Conservation (phyloP, 257 asterid species). For the Solanum medicagineum region DNA sequence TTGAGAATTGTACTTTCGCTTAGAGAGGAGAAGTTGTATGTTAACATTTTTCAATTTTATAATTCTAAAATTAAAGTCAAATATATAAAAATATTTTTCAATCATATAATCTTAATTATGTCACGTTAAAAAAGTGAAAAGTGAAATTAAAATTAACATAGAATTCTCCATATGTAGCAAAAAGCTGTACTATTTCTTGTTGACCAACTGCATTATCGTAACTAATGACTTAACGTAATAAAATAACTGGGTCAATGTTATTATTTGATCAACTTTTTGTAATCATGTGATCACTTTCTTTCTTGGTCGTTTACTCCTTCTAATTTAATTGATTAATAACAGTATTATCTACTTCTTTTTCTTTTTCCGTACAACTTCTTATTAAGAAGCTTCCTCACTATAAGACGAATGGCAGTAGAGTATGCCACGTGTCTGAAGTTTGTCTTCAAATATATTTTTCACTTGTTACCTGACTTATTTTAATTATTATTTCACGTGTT, state of each 20-base stretch:
- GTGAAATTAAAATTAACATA: background rate
- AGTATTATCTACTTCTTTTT: background rate
- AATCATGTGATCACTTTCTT: background rate
- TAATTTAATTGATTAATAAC: background rate
- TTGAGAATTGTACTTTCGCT: no score
- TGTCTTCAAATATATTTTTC: background rate
- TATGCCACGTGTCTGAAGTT: background rate
- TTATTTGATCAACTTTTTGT: background rate
- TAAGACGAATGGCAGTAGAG: background rate
- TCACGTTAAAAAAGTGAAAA: no score
- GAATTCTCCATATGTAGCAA: background rate
- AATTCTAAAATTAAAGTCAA: no score
- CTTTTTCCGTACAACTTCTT: background rate
- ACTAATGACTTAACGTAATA: background rate
- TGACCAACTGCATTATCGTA: background rate
- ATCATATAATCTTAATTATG: no score
- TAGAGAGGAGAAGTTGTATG: no score
- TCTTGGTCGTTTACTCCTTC: background rate
- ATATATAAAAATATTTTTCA: no score
- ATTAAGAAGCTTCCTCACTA: background rate
- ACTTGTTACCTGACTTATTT: background rate
- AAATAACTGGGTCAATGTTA: background rate
- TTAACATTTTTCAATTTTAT: no score
- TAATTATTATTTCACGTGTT: no score
- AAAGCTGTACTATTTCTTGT: background rate